phyloP scores from a whole-genome alignment of 352 stramenopile species.

The Aphanomyces invadans region DNA sequence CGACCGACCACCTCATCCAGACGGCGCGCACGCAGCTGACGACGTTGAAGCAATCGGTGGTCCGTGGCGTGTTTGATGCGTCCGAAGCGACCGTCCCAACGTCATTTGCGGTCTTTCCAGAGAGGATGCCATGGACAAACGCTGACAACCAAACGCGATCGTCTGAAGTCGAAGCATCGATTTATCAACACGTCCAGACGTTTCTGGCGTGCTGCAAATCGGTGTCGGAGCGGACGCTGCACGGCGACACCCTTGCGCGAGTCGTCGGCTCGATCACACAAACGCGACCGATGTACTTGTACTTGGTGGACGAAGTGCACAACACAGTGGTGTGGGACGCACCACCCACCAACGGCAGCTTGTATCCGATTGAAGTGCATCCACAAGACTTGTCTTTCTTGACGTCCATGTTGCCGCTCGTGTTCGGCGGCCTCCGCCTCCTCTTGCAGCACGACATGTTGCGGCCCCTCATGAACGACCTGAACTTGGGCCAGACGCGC shows the following conservation, averaged over 20 bases:
- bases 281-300: slow-evolving; percentile 50
- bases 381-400: too few relatives aligned
- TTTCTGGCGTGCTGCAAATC: background rate
- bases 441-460: too few relatives aligned
- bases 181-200: background rate
- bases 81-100: background rate
- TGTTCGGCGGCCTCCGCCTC: too few relatives aligned
- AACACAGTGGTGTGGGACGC: background rate
- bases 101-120: background rate
- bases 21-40: background rate
- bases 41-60: background rate
- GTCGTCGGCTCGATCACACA: background rate
- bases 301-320: slow-evolving; percentile 62
- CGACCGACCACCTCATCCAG: background rate
- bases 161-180: background rate
- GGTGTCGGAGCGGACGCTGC: background rate
- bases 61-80: background rate
- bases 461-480: too few relatives aligned
- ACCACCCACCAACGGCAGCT: too few relatives aligned
- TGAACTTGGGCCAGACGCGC: too few relatives aligned
- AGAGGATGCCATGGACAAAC: background rate
- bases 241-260: background rate
- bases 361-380: background rate
- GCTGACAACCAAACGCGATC: too few relatives aligned
- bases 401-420: too few relatives aligned